phyloP scores from a whole-genome alignment of 75 land plant species.

The Larix kaempferi region DNA sequence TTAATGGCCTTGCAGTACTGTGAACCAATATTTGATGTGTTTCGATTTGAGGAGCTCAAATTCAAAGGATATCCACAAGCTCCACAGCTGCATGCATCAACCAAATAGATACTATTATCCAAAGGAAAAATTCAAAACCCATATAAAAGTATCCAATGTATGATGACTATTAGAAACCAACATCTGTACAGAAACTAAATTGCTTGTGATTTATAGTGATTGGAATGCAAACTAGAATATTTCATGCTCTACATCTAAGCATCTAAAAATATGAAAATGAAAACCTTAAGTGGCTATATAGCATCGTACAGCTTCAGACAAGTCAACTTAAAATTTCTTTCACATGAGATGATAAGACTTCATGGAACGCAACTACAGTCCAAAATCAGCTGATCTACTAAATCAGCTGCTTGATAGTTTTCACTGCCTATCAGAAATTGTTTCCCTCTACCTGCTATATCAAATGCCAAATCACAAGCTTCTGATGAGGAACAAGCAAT shows the following conservation, averaged over 20 bases:
- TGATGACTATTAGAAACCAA: too few species aligned
- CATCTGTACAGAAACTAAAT: too few species aligned
- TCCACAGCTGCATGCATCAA: conserved; percentile 56
- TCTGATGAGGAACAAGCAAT: conserved; percentile 3
- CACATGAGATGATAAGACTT: too few species aligned
- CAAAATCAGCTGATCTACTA: not conserved
- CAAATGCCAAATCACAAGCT: conserved; percentile 12
- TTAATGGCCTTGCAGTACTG: conserved; percentile 55
- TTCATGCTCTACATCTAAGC: too few species aligned
- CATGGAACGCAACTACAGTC: too few species aligned
- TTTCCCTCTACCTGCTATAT: conserved; percentile 5
- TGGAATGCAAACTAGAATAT: too few species aligned
- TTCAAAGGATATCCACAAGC: conserved; percentile 61
- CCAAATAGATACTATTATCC: not conserved
- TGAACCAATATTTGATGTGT: conserved; percentile 40
- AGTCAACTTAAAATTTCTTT: too few species aligned
- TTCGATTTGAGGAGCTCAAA: conserved; percentile 52
- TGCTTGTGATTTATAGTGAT: too few species aligned
- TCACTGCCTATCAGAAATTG: conserved; percentile 7
- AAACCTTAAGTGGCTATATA: too few species aligned
- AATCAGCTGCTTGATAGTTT: conserved; percentile 8
- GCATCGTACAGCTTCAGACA: too few species aligned
- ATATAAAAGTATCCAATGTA: too few species aligned
- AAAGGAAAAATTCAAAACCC: not conserved
- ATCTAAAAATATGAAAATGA: too few species aligned